Conservation (phyloP, 73 alveolate species). For the Blepharisma stoltei region DNA sequence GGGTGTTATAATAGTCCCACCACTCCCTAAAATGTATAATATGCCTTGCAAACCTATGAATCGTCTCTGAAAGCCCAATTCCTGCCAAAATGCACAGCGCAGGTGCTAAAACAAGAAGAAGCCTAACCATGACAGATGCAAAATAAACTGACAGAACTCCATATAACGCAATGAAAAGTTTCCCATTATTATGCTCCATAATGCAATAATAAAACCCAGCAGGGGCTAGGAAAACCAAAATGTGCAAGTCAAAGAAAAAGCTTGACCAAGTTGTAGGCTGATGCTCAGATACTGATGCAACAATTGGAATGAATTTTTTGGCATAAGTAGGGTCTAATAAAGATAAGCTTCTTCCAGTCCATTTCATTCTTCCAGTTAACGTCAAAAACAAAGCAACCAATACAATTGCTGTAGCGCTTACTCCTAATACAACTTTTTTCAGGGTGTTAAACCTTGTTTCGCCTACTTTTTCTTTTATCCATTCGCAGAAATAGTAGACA, state of each 20-base stretch:
- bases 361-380: slow-evolving; percentile 71
- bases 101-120: slow-evolving; percentile 66
- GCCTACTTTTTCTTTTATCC: slow-evolving; percentile 56
- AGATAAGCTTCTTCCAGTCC: slow-evolving; percentile 81
- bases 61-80: slow-evolving; percentile 42
- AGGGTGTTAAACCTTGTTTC: slow-evolving; percentile 63
- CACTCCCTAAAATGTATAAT: not conserved
- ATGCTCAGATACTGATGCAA: slow-evolving; percentile 92
- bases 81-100: slow-evolving; percentile 63
- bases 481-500: slow-evolving; percentile 56
- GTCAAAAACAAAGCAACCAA: slow-evolving; percentile 56
- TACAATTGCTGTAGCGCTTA: slow-evolving; percentile 53
- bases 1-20: not conserved
- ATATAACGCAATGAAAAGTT: slow-evolving; percentile 50
- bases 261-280: slow-evolving; percentile 92
- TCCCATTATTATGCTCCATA: slow-evolving; percentile 73
- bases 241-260: slow-evolving; percentile 83
- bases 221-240: slow-evolving; percentile 75
- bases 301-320: slow-evolving; percentile 77
- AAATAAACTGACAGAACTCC: slow-evolving; percentile 55
- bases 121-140: slow-evolving; percentile 69
- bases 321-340: slow-evolving; percentile 90
- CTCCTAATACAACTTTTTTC: slow-evolving; percentile 53
- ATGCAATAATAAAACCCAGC: slow-evolving; percentile 82
- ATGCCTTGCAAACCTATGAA: slow-evolving; percentile 19